These are phyloP conservation scores for Nakataea oryzae DNA, from an alignment of 2,329 filamentous ascomycete genomes.

Conservation along the genomic window DNA sequence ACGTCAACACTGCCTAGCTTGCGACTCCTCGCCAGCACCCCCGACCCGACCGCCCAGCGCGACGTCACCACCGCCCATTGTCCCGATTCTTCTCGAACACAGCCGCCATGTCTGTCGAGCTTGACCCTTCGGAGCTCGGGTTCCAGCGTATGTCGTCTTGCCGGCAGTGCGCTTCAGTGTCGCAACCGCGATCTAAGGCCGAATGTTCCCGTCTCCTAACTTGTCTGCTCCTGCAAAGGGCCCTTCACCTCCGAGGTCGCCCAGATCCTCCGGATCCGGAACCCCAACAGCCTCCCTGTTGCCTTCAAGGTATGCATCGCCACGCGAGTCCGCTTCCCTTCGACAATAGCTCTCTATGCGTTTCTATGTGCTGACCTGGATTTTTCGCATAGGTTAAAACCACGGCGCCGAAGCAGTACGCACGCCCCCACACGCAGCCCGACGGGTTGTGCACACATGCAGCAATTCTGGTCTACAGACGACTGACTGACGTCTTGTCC, in stretches of 20 bases:
- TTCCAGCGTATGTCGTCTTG: conserved; percentile 66
- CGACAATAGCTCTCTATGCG: conserved; percentile 27
- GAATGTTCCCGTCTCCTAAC: conserved; percentile 11
- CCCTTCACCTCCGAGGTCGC: conserved; percentile 58
- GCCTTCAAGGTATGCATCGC: conserved; percentile 53
- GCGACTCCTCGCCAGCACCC: background rate
- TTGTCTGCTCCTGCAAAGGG: conserved; percentile 28
- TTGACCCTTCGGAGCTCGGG: conserved; percentile 82
- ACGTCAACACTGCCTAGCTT: background rate
- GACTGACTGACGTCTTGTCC: conserved; percentile 1
- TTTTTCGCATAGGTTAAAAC: conserved; percentile 77
- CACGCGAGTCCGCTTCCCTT: background rate
- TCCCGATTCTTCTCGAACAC: background rate
- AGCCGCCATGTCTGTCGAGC: conserved; percentile 83
- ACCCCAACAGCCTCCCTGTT: conserved; percentile 50
- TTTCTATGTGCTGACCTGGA: conserved; percentile 16
- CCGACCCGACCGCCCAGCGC: background rate
- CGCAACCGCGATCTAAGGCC: conserved; percentile 3
- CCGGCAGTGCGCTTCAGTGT: background rate
- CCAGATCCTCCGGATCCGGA: conserved; percentile 54
- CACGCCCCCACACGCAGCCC: conserved; percentile 29
- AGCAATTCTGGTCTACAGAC: background rate
- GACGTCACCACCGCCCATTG: background rate
- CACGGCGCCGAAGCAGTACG: conserved; percentile 96
- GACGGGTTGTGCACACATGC: conserved; percentile 3